Evolutionary conservation across 2,329 filamentous ascomycete genomes (phyloP).

Genomic region (Aspergillus flavus): DNA sequence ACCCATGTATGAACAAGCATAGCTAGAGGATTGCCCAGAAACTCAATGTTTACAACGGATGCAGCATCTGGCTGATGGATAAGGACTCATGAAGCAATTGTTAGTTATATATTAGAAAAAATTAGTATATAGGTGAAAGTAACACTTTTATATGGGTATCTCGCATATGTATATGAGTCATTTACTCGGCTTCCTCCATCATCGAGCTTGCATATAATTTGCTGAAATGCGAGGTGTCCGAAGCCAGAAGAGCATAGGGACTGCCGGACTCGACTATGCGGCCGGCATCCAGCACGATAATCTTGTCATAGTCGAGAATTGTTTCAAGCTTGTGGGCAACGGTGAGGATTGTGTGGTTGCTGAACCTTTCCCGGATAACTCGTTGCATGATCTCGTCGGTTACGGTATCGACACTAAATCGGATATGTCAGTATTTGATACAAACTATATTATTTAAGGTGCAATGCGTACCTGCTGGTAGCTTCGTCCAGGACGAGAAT

Average conservation of each 20-base stretch:
- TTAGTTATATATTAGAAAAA: neutral
- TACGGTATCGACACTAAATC: constrained; percentile 55
- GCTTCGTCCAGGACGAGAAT: constrained; percentile 51
- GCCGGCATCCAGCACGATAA: constrained; percentile 41
- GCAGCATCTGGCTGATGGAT: neutral
- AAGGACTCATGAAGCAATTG: neutral
- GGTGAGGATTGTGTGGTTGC: constrained; percentile 60
- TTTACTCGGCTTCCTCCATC: constrained; percentile 24
- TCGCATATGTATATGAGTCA: neutral
- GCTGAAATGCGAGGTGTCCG: constrained; percentile 39
- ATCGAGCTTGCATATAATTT: constrained; percentile 34
- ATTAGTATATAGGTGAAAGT: too few species aligned
- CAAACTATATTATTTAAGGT: neutral
- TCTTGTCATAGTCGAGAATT: constrained; percentile 43
- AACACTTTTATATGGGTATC: neutral
- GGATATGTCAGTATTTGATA: constrained; percentile 15
- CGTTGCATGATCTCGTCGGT: constrained; percentile 62
- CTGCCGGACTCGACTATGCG: constrained; percentile 39
- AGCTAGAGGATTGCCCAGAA: neutral
- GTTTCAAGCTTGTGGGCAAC: constrained; percentile 59
- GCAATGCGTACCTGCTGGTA: constrained; percentile 17
- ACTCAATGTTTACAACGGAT: neutral
- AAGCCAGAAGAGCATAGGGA: constrained; percentile 39
- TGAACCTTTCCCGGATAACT: constrained; percentile 57
- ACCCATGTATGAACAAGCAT: too few species aligned